Evolutionary conservation across 1,284 basidiomycete species (phyloP).

Genomic region (Testicularia cyperi): DNA sequence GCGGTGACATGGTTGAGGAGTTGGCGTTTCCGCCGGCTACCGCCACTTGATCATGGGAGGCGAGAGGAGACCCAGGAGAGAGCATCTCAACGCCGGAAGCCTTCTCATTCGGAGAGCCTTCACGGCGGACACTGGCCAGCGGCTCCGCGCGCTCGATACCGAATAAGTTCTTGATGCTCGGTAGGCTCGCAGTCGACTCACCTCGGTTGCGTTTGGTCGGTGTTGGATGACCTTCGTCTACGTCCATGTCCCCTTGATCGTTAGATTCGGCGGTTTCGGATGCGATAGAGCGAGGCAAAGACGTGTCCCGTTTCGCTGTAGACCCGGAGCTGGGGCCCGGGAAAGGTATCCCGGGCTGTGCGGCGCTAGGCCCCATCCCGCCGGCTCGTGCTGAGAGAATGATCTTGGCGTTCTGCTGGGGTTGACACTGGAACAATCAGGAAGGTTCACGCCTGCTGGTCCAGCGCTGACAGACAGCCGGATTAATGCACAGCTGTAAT

Average conservation of each 20-base stretch:
- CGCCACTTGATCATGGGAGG: neutral
- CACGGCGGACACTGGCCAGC: conserved; percentile 21
- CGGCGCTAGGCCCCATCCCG: conserved; percentile 36
- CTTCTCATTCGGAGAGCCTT: conserved; percentile 18
- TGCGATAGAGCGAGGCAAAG: neutral
- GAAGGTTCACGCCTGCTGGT: no score
- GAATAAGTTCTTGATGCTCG: conserved; percentile 39
- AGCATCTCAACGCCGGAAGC: conserved; percentile 12
- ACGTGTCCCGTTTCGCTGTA: neutral
- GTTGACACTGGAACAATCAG: no score
- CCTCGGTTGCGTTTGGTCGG: conserved; percentile 1
- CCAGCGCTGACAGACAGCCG: no score
- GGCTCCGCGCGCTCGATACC: conserved; percentile 31
- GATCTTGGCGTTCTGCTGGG: no score
- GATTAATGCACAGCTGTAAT: no score
- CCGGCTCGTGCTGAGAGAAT: no score
- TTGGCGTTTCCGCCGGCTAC: no score
- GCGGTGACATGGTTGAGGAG: conserved; percentile 6
- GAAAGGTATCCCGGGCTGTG: conserved; percentile 26
- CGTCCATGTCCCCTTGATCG: conserved; percentile 24
- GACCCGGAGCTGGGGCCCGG: conserved; percentile 25
- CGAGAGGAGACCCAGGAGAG: conserved; percentile 20
- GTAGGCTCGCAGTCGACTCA: conserved; percentile 23
- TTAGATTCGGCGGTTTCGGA: neutral
- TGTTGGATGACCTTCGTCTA: conserved; percentile 15